Evolutionary conservation across 352 stramenopile species (phyloP).

Genomic region (Globisporangium megalacanthum): DNA sequence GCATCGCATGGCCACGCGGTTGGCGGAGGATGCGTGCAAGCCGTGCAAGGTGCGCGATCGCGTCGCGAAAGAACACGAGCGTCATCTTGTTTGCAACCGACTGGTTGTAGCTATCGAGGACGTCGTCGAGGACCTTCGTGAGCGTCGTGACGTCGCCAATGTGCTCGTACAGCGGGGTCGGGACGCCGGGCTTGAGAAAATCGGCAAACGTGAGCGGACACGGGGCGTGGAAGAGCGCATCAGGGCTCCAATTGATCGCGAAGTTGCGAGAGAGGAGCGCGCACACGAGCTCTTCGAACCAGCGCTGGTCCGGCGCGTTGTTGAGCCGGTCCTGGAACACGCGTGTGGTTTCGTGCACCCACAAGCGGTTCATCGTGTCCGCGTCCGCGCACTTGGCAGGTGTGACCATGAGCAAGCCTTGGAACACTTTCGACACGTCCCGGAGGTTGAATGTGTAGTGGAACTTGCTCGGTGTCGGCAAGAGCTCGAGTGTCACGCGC

Average conservation of each 20-base stretch:
- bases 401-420: slow-evolving; percentile 90
- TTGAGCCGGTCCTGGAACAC: slow-evolving; percentile 92
- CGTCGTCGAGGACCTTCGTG: slow-evolving; percentile 65
- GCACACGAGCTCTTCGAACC: slow-evolving; percentile 83
- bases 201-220: slow-evolving; percentile 65
- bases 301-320: slow-evolving; percentile 74
- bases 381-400: slow-evolving; percentile 63
- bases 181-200: slow-evolving; percentile 72
- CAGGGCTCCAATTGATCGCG: slow-evolving; percentile 56
- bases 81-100: slow-evolving; percentile 91
- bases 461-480: slow-evolving; percentile 88
- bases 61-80: slow-evolving; percentile 94
- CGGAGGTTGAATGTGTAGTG: slow-evolving; percentile 95
- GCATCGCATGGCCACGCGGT: slow-evolving; percentile 86
- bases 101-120: slow-evolving; percentile 94
- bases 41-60: slow-evolving; percentile 90
- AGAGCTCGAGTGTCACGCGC: slow-evolving; percentile 82
- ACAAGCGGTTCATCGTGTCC: slow-evolving; percentile 82
- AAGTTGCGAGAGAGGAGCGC: slow-evolving; percentile 70
- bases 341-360: slow-evolving; percentile 89
- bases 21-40: slow-evolving; percentile 92
- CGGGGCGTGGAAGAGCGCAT: slow-evolving; percentile 29
- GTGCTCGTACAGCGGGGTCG: slow-evolving; percentile 73
- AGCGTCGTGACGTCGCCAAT: slow-evolving; percentile 50
- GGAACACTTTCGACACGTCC: slow-evolving; percentile 92